phyloP scores from a whole-genome alignment of 2,329 filamentous ascomycete species.

The Aureobasidium sp. region DNA sequence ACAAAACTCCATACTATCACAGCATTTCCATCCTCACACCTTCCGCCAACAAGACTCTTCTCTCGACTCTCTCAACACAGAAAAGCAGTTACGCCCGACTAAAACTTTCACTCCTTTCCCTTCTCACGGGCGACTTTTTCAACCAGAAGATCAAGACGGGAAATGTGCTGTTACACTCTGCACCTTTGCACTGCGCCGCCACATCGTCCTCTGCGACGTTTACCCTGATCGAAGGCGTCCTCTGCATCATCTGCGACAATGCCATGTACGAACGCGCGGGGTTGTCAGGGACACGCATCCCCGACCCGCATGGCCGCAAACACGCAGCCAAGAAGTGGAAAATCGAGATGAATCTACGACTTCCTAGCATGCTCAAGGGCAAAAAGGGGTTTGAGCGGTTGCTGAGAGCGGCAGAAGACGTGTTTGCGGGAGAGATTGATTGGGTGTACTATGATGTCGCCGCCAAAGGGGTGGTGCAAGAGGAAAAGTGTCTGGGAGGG shows the following conservation, averaged over 20 bases:
- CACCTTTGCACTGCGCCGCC: slow-evolving; percentile 45
- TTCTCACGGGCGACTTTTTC: slow-evolving; percentile 72
- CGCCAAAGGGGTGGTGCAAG: not conserved
- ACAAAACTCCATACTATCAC: slow-evolving; percentile 60
- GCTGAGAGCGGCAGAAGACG: slow-evolving; percentile 70
- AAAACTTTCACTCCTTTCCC: slow-evolving; percentile 62
- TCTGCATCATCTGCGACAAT: slow-evolving; percentile 72
- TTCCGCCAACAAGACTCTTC: not conserved
- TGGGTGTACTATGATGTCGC: slow-evolving; percentile 72
- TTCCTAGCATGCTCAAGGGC: slow-evolving; percentile 70
- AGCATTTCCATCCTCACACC: slow-evolving; percentile 37
- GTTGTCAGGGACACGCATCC: slow-evolving; percentile 62
- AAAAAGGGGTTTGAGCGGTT: slow-evolving; percentile 78
- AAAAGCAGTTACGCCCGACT: slow-evolving; percentile 56
- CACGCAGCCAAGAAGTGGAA: slow-evolving; percentile 67
- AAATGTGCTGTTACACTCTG: slow-evolving; percentile 29
- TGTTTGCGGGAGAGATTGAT: slow-evolving; percentile 57
- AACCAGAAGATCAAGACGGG: slow-evolving; percentile 77
- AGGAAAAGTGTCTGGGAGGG: slow-evolving; percentile 20
- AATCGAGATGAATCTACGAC: slow-evolving; percentile 68
- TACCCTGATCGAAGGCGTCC: slow-evolving; percentile 61
- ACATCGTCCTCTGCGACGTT: slow-evolving; percentile 74
- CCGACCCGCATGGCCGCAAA: slow-evolving; percentile 48
- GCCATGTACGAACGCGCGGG: slow-evolving; percentile 78
- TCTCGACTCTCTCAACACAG: slow-evolving; percentile 20